Percentiles rank a stretch among this genome's conserved stretches.
These are phyloP conservation scores for Yamadazyma scolyti DNA, from an alignment of 805 yeast species.

Conservation along the genomic window DNA sequence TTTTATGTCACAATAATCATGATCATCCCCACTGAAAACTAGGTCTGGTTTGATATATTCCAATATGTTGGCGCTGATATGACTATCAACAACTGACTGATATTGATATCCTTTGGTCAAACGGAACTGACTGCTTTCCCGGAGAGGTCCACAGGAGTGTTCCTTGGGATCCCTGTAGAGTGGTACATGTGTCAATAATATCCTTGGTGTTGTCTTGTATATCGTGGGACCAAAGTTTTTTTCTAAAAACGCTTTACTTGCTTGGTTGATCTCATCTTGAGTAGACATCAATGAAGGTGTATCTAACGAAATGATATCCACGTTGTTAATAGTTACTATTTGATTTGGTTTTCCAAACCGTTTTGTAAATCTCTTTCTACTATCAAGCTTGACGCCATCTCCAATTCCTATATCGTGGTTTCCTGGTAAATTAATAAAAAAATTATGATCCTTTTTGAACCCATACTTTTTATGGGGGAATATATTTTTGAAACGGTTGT, in stretches of 20 bases:
- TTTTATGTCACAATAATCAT: conserved; percentile 82
- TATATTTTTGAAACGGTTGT: conserved; percentile 28
- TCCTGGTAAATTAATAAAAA: conserved; percentile 58
- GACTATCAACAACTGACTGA: conserved; percentile 77
- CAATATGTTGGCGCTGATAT: conserved; percentile 57
- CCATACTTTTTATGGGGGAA: conserved; percentile 18
- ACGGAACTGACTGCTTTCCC: conserved; percentile 63
- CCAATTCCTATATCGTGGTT: conserved; percentile 97
- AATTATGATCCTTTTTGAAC: conserved; percentile 18
- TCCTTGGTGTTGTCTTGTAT: conserved; percentile 44
- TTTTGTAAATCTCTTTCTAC: conserved; percentile 24
- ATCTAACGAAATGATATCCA: conserved; percentile 53
- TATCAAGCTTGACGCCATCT: conserved; percentile 47
- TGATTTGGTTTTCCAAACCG: conserved; percentile 32
- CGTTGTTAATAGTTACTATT: conserved; percentile 21
- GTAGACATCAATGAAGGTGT: conserved; percentile 72
- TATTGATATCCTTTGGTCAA: conserved; percentile 75
- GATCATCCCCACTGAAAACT: conserved; percentile 92
- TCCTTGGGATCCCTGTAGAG: conserved; percentile 60
- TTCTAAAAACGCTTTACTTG: conserved; percentile 53
- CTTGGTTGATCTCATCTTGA: conserved; percentile 40
- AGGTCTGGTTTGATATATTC: conserved; percentile 58
- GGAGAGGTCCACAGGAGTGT: conserved; percentile 67
- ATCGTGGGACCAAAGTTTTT: conserved; percentile 8
- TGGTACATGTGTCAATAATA: conserved; percentile 85